phyloP scores from a whole-genome alignment of 1,139 yeast species.

The Scheffersomyces lignicola region DNA sequence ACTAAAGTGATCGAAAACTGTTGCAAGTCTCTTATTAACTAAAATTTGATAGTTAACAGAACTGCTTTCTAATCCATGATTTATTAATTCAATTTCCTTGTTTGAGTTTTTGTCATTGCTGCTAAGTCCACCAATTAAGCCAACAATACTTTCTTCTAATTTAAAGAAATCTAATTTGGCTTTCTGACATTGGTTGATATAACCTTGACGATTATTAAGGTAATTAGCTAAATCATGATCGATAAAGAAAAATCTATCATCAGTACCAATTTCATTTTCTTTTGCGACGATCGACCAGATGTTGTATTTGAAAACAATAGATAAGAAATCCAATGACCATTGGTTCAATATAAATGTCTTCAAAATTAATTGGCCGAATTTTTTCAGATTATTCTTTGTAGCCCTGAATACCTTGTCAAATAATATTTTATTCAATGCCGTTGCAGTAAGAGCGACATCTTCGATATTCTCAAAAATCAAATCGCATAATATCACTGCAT shows the following conservation, averaged over 20 bases:
- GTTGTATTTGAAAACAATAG: slow-evolving; percentile 32
- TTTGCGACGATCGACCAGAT: slow-evolving; percentile 34
- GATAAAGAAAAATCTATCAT: slow-evolving; percentile 31
- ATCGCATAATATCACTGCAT: slow-evolving; percentile 50
- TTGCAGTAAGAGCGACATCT: slow-evolving; percentile 32
- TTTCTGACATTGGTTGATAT: slow-evolving; percentile 44
- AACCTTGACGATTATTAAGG: slow-evolving; percentile 36
- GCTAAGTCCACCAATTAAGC: slow-evolving; percentile 48
- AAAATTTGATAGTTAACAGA: slow-evolving; percentile 49
- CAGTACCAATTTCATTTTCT: slow-evolving; percentile 24
- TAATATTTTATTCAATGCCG: slow-evolving; percentile 24
- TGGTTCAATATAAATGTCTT: slow-evolving; percentile 44
- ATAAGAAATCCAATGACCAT: slow-evolving; percentile 37
- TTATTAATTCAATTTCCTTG: slow-evolving; percentile 62
- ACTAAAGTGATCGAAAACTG: slow-evolving; percentile 54
- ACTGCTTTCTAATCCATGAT: slow-evolving; percentile 47
- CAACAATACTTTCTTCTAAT: slow-evolving; percentile 57
- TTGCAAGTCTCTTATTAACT: slow-evolving; percentile 53
- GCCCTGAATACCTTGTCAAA: slow-evolving; percentile 31
- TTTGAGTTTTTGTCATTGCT: slow-evolving; percentile 49
- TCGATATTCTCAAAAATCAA: slow-evolving; percentile 30
- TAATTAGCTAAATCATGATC: slow-evolving; percentile 31
- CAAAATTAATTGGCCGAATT: slow-evolving; percentile 35
- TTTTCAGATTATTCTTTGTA: slow-evolving; percentile 32
- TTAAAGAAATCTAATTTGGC: slow-evolving; percentile 50